Evolutionary conservation across 179 eudicot species (phyloP).

Genomic region (Vitellaria paradoxa): DNA sequence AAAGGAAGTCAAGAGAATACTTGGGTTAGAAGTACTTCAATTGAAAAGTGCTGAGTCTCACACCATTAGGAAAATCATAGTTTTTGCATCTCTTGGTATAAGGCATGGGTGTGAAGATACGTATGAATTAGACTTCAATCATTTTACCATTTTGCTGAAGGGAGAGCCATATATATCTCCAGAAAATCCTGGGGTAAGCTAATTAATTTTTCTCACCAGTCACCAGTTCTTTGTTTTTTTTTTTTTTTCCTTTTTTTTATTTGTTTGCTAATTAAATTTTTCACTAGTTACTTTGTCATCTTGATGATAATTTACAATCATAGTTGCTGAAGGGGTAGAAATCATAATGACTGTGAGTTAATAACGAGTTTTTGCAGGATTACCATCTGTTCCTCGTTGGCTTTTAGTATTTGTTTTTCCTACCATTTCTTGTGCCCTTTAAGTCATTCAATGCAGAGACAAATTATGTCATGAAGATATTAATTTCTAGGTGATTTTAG

Average conservation of each 20-base stretch:
- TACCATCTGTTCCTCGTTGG: too few relatives aligned
- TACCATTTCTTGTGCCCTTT: neutral
- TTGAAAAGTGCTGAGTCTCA: slow-evolving; percentile 40
- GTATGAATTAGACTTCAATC: slow-evolving; percentile 38
- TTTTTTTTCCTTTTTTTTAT: too few relatives aligned
- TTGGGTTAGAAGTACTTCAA: slow-evolving; percentile 24
- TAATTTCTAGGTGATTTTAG: too few relatives aligned
- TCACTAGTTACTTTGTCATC: too few relatives aligned
- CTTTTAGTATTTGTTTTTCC: neutral
- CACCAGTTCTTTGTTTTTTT: too few relatives aligned
- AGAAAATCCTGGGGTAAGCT: slow-evolving; percentile 33
- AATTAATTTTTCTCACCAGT: neutral
- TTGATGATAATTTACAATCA: neutral
- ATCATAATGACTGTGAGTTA: neutral
- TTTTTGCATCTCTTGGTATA: slow-evolving; percentile 41
- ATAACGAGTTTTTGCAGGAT: too few relatives aligned
- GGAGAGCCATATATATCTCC: slow-evolving; percentile 33
- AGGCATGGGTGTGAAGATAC: slow-evolving; percentile 49
- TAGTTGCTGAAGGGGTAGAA: too few relatives aligned
- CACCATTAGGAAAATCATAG: slow-evolving; percentile 38
- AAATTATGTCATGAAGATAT: too few relatives aligned
- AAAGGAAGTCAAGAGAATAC: slow-evolving; percentile 32
- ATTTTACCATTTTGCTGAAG: slow-evolving; percentile 33
- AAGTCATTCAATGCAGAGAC: neutral
- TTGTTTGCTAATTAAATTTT: too few relatives aligned